Percentiles rank a stretch among this genome's conserved stretches.
phyloP scores from a whole-genome alignment of 352 stramenopile genomes.

The Lagenidium sp. region DNA sequence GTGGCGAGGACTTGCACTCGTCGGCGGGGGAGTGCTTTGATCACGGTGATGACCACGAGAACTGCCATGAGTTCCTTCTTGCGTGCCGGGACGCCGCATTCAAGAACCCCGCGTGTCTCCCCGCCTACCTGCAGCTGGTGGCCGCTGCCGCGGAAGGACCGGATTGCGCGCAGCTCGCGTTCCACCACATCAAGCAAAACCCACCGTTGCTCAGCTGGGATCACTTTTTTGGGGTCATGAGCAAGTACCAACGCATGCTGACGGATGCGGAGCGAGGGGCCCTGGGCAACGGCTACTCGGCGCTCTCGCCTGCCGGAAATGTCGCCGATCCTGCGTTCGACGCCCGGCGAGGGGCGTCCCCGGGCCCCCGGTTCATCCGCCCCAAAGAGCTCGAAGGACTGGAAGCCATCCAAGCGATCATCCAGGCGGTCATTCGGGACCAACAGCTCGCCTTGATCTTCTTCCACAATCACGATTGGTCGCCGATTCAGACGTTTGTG shows the following conservation, averaged over 20 bases:
- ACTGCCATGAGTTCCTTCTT: conserved; percentile 53
- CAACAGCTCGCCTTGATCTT: conserved; percentile 71
- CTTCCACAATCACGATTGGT: conserved; percentile 84
- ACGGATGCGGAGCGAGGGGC: conserved; percentile 56
- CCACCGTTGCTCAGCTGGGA: conserved; percentile 71
- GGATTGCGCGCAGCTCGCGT: conserved; percentile 66
- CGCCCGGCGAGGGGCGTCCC: conserved; percentile 9
- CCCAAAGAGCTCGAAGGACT: conserved; percentile 77
- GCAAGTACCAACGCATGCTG: conserved; percentile 76
- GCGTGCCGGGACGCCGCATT: conserved; percentile 61
- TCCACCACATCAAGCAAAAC: conserved; percentile 85
- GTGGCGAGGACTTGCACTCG: conserved; percentile 16
- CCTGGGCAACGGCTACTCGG: conserved; percentile 3
- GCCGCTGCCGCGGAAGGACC: conserved; percentile 51
- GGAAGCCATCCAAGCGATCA: conserved; percentile 70
- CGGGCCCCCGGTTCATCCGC: conserved; percentile 61
- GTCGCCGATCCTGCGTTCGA: conserved; percentile 3
- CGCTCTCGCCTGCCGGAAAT: conserved; percentile 25
- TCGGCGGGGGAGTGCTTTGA: conserved; percentile 4
- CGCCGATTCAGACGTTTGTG: conserved; percentile 73
- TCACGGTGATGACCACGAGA: conserved; percentile 18
- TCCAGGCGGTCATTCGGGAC: conserved; percentile 70
- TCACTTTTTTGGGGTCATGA: conserved; percentile 79
- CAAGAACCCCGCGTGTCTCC: conserved; percentile 66
- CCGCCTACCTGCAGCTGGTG: conserved; percentile 70